These are phyloP conservation scores for Garcia nutans DNA, from an alignment of 345 rosid species.

Conservation along the genomic window DNA sequence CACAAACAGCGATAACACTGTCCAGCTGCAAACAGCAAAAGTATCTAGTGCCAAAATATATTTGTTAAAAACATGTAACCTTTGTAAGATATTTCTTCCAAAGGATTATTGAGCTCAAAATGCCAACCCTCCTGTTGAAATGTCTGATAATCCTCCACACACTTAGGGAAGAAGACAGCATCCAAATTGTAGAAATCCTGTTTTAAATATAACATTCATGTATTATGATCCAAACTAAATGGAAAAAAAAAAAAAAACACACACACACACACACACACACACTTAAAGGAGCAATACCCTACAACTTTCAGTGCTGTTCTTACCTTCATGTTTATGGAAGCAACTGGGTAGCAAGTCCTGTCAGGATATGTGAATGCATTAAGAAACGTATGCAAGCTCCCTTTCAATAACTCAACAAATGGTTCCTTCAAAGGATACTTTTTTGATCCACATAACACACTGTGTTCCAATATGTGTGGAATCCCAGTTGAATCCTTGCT, in stretches of 20 bases:
- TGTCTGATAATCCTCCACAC: constrained; percentile 80
- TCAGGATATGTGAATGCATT: constrained; percentile 98
- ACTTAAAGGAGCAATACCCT: background rate
- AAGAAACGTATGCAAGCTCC: constrained; percentile 87
- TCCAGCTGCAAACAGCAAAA: background rate
- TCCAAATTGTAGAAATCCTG: constrained; percentile 97
- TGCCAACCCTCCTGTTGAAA: constrained; percentile 99
- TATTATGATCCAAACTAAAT: constrained; percentile 5
- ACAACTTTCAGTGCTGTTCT: background rate
- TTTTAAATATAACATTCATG: constrained; percentile 16
- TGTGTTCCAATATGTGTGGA: constrained; percentile 96
- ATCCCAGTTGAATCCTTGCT: constrained; percentile 96
- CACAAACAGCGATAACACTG: background rate
- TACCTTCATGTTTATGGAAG: constrained; percentile 93
- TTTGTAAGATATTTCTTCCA: constrained; percentile 87
- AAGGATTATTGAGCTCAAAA: constrained; percentile 82
- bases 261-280: too few species aligned
- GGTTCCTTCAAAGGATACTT: constrained; percentile 98
- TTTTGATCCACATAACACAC: constrained; percentile 93
- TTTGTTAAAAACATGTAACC: constrained; percentile 39
- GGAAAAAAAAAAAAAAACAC: background rate
- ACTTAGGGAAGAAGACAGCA: constrained; percentile 97
- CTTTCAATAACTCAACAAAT: constrained; percentile 89
- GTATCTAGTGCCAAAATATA: background rate
- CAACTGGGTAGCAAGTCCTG: constrained; percentile 96